Percentiles rank a stretch among this genome's conserved stretches.
These are phyloP conservation scores for Boletus reticulatus DNA, from an alignment of 768 basidiomycete genomes.

Conservation along the genomic window DNA sequence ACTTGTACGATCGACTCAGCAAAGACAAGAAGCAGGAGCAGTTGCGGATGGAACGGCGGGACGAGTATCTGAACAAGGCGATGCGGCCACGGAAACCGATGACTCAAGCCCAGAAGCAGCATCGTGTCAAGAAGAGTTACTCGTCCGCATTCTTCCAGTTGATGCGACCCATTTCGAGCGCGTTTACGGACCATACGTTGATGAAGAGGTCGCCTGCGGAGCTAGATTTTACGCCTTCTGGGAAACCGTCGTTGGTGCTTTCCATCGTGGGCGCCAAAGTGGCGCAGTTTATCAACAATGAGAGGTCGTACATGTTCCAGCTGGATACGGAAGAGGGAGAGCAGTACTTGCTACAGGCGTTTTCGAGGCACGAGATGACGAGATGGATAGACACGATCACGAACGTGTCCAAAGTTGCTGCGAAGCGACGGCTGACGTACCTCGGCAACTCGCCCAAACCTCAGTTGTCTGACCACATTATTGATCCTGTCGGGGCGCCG, in stretches of 20 bases:
- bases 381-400: conserved; percentile 78
- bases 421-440: conserved; percentile 78
- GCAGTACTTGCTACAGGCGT: conserved; percentile 74
- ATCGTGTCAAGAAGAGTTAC: conserved; percentile 87
- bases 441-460: conserved; percentile 74
- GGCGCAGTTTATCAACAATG: conserved; percentile 71
- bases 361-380: conserved; percentile 65
- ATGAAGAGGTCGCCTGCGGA: conserved; percentile 64
- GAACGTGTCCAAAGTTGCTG: conserved; percentile 67
- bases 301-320: conserved; percentile 80
- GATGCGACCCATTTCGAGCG: conserved; percentile 88
- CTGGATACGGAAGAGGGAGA: conserved; percentile 87
- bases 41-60: conserved; percentile 64
- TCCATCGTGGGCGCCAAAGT: conserved; percentile 73
- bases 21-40: conserved; percentile 80
- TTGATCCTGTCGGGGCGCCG: conserved; percentile 47
- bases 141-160: conserved; percentile 77
- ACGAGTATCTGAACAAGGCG: conserved; percentile 71
- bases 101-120: conserved; percentile 61
- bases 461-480: conserved; percentile 70
- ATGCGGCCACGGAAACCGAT: conserved; percentile 59
- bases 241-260: conserved; percentile 73
- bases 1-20: conserved; percentile 63
- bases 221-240: conserved; percentile 68
- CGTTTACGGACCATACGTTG: conserved; percentile 65